Evolutionary conservation across 371 early-diverging fungal species (phyloP).

Genomic region (Mycotypha africana): DNA sequence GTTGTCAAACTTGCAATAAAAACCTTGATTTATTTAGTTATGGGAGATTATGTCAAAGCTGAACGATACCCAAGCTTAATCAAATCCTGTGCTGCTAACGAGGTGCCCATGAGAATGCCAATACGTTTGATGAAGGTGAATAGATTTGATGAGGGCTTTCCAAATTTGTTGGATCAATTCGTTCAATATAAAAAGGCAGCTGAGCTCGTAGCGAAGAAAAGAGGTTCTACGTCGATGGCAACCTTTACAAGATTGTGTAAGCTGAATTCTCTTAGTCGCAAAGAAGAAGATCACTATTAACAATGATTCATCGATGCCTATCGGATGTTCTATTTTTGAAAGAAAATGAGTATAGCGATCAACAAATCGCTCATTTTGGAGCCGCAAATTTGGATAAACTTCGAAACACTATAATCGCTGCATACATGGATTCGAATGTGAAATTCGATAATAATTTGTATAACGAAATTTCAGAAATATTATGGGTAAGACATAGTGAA

Average conservation of each 20-base stretch:
- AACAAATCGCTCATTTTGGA: conserved; percentile 2
- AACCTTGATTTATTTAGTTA: conserved; percentile 2
- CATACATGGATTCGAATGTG: conserved; percentile 1
- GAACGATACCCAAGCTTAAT: conserved; percentile 6
- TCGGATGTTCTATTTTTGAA: background rate
- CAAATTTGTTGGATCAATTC: background rate
- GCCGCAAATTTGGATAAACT: conserved; percentile 4
- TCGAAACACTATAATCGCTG: conserved; percentile 1
- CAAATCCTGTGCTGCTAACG: conserved; percentile 1
- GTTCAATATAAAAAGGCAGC: background rate
- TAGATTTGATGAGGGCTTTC: conserved; percentile 5
- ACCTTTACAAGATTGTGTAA: conserved; percentile 2
- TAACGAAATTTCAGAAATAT: background rate
- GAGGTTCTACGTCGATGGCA: conserved; percentile 1
- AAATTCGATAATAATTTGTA: conserved; percentile 1
- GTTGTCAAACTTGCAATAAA: too few species aligned
- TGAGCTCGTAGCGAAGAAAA: background rate
- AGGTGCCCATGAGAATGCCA: background rate
- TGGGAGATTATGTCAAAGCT: conserved; percentile 5
- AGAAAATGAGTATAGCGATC: conserved; percentile 5
- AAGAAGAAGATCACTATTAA: conserved; percentile 1
- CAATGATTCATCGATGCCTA: background rate
- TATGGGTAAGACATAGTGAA: conserved; percentile 7
- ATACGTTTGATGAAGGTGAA: conserved; percentile 3
- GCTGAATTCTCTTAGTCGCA: conserved; percentile 3